Conservation (phyloP, 2,329 filamentous ascomycete genomes). For the Aspergillus versicolor region DNA sequence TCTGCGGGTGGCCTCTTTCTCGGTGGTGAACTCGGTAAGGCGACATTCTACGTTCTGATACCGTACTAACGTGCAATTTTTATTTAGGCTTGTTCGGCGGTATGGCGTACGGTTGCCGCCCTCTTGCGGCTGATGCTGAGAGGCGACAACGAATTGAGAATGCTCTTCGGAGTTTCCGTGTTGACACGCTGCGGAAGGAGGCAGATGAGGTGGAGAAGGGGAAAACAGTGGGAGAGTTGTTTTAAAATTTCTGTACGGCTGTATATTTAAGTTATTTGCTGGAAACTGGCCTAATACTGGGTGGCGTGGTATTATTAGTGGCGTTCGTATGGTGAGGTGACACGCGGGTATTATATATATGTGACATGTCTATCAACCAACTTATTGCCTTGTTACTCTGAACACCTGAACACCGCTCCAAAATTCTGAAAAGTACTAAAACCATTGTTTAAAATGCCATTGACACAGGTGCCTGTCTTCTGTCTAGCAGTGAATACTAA, state of each 20-base stretch:
- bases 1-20: constrained; percentile 62
- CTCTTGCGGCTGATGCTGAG: constrained; percentile 55
- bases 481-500: no score
- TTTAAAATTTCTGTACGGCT: constrained; percentile 4
- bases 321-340: no score
- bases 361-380: no score
- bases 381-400: no score
- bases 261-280: background rate
- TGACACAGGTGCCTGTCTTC: no score
- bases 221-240: constrained; percentile 28
- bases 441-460: no score
- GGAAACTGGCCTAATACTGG: no score
- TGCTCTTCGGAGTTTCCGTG: constrained; percentile 62
- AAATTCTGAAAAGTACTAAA: no score
- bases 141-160: constrained; percentile 58
- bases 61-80: background rate
- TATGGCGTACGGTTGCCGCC: constrained; percentile 52
- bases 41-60: no score
- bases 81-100: constrained; percentile 56
- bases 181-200: constrained; percentile 62
- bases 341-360: no score
- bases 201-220: constrained; percentile 55
- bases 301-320: no score
- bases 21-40: constrained; percentile 56
- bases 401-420: no score